phyloP scores from a whole-genome alignment of 2,329 filamentous ascomycete genomes.

The Neophaeococcomyces aloes region DNA sequence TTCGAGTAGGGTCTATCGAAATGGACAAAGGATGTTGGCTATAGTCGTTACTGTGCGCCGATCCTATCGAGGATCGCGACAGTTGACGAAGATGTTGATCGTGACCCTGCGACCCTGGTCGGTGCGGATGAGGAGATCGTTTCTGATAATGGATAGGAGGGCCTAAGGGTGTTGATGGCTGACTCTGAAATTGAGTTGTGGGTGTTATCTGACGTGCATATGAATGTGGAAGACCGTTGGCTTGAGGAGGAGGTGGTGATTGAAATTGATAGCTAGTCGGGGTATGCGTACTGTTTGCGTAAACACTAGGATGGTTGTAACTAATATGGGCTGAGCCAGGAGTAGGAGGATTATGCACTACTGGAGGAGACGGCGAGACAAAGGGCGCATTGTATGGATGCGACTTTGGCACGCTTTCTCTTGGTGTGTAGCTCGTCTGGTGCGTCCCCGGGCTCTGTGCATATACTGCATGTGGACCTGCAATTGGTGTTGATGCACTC shows the following conservation, averaged over 20 bases:
- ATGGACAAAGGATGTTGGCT: constrained; percentile 7
- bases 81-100: constrained; percentile 15
- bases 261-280: constrained; percentile 13
- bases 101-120: constrained; percentile 20
- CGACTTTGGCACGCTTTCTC: constrained; percentile 14
- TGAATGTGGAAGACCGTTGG: constrained; percentile 9
- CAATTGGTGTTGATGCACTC: constrained; percentile 15
- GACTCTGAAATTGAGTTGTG: constrained; percentile 16
- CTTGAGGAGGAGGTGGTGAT: background rate
- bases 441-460: constrained; percentile 21
- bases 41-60: constrained; percentile 16
- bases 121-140: constrained; percentile 16
- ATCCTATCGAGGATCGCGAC: constrained; percentile 19
- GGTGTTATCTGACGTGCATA: constrained; percentile 16
- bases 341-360: constrained; percentile 15
- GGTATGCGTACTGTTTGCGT: constrained; percentile 11
- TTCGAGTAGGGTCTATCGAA: constrained; percentile 14
- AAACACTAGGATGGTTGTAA: constrained; percentile 10
- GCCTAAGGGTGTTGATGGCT: constrained; percentile 20
- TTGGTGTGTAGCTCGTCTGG: constrained; percentile 15
- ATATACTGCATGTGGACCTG: constrained; percentile 15
- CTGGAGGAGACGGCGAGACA: constrained; percentile 18
- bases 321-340: constrained; percentile 16
- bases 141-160: constrained; percentile 17
- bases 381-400: constrained; percentile 16